Base-by-base conservation (phyloP, 306 rosid genomes). In the Aeschynomene evenia region DNA sequence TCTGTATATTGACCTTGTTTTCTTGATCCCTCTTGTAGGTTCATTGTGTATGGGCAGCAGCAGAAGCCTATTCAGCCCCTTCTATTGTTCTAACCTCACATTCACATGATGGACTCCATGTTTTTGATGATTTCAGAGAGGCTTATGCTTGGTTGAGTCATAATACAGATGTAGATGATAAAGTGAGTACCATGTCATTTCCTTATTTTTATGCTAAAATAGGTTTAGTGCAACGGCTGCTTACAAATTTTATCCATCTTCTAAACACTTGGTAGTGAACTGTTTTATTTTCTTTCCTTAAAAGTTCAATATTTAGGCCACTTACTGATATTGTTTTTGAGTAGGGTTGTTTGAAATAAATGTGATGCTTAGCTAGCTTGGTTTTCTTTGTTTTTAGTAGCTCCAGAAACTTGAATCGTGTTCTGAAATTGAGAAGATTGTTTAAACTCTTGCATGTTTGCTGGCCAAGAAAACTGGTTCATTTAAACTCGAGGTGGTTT, bases 41-140 rank as follows among this genome's bases (percentile, higher is more conserved):
- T 78, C 99, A 95, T 71, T 87, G 95, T n/a, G 99, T 95, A 57
- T 95, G 99, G 99, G 99, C 99, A 21, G 99, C 99, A 63, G 99
- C 99, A 68, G 99, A 95, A 80, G 99, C 99, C 70, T 95, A 95
- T 85, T 95, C 99, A 28, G 99, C 99, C 40, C 99, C 99, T 48
- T 95, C 99, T 72, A 95, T 91, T 68, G 99, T 95, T 80, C 89
- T 95, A 55, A 95, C 99, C 61, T 88, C 99, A 72, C 75, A 82
- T 71, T 78, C 97, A 26, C 77, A 79, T 34, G 97, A 89, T 61
- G 99, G 97, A 50, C 95, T 91, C 66, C 99, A 95, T 83, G 99
- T 95, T 70, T 95, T 95, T 79, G 99, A 95, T 72, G 99, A 95
- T 82, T 95, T 95, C 72, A 86, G 99, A 79, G 99, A 95, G 89